Evolutionary conservation across 2,329 filamentous ascomycete species (phyloP).

Genomic region (Fusarium udum): DNA sequence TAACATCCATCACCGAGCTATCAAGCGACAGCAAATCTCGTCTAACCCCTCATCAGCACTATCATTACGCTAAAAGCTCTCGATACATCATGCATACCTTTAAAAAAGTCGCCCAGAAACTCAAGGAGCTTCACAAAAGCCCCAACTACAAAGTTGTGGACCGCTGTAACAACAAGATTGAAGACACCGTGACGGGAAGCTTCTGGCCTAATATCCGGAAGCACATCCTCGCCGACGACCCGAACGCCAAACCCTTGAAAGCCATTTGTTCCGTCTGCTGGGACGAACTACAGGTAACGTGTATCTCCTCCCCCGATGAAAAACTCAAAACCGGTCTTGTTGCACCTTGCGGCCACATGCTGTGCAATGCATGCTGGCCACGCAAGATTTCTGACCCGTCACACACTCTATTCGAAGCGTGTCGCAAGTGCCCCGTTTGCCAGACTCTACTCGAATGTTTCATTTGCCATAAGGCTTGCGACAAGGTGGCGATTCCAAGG

Average conservation of each 20-base stretch:
- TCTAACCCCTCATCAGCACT: not conserved
- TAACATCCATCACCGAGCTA: accelerated
- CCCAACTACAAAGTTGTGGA: not conserved
- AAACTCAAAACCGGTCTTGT: not conserved
- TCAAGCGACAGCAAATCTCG: accelerated
- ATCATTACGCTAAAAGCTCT: not conserved
- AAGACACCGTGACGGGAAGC: not conserved
- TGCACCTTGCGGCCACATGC: conserved; percentile 4
- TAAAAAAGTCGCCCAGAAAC: not conserved
- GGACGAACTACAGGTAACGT: not conserved
- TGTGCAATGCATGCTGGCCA: conserved; percentile 12
- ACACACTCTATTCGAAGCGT: not conserved
- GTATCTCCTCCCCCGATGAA: not conserved
- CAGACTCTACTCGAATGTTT: not conserved
- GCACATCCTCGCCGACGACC: not conserved
- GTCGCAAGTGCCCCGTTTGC: not conserved
- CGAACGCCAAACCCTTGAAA: not conserved
- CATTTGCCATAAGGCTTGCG: not conserved
- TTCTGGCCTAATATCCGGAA: conserved; percentile 4
- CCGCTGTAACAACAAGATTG: not conserved
- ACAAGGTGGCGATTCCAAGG: not conserved
- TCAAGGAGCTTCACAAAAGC: not conserved
- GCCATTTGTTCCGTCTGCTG: not conserved
- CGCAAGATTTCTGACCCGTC: not conserved
- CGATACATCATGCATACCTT: not conserved